Evolutionary conservation across 805 yeast genomes (phyloP).

Genomic region (Wickerhamiella qilinensis): DNA sequence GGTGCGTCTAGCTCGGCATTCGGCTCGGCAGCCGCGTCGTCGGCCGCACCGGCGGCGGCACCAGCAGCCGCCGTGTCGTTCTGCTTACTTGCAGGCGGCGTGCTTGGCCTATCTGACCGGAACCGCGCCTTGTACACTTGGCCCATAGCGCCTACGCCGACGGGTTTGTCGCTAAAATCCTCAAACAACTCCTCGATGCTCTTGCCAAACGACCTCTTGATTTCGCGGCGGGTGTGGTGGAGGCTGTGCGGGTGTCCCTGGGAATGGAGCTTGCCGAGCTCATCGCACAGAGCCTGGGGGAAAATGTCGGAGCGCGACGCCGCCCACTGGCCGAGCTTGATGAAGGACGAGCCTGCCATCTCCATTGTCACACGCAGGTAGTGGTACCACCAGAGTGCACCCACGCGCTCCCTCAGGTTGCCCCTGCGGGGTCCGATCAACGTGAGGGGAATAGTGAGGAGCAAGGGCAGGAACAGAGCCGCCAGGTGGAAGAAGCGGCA

Average conservation of each 20-base stretch:
- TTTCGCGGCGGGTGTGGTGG: slow-evolving; percentile 37
- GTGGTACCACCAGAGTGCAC: slow-evolving; percentile 57
- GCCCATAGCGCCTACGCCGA: slow-evolving; percentile 98
- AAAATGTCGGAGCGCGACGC: slow-evolving; percentile 92
- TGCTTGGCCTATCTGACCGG: slow-evolving; percentile 21
- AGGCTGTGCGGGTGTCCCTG: slow-evolving; percentile 63
- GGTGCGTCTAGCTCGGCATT: slow-evolving; percentile 16
- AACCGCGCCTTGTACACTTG: slow-evolving; percentile 76
- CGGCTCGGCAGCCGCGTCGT: neutral
- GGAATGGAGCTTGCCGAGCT: slow-evolving; percentile 64
- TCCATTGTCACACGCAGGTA: slow-evolving; percentile 54
- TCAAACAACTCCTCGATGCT: slow-evolving; percentile 64
- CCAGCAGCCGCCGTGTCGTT: slow-evolving; percentile 8
- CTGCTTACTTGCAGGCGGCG: no score
- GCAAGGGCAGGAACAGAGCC: slow-evolving; percentile 51
- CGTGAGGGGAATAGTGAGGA: slow-evolving; percentile 45
- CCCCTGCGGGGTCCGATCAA: slow-evolving; percentile 29
- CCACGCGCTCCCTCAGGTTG: slow-evolving; percentile 32
- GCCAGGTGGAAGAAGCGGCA: slow-evolving; percentile 56
- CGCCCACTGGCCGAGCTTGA: slow-evolving; percentile 91
- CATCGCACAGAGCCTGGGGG: slow-evolving; percentile 60
- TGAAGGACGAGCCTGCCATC: slow-evolving; percentile 75
- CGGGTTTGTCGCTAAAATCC: slow-evolving; percentile 55
- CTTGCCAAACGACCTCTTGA: slow-evolving; percentile 44
- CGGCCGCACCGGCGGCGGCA: slow-evolving; percentile 5